A percentile compares a stretch with the other conserved stretches of the same genome.
These are phyloP conservation scores for Aspergillus tanneri DNA, from an alignment of 2,329 filamentous ascomycete genomes.

Conservation along the genomic window DNA sequence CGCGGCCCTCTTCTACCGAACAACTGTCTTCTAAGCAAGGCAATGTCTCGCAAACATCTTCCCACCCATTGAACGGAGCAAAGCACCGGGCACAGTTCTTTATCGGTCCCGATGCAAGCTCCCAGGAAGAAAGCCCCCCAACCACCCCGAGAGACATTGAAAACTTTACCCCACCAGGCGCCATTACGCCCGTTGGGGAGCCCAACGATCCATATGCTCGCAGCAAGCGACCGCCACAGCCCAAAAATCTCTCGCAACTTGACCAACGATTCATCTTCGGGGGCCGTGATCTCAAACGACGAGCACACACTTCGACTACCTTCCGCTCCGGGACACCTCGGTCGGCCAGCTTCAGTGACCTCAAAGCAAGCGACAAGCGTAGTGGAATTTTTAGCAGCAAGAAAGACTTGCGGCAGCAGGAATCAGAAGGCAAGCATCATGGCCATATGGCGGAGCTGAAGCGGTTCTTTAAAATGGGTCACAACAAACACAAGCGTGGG, in stretches of 20 bases:
- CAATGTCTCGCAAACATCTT: slow-evolving; percentile 45
- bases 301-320: slow-evolving; percentile 56
- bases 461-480: slow-evolving; percentile 82
- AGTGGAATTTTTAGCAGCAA: slow-evolving; percentile 56
- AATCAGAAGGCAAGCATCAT: slow-evolving; percentile 50
- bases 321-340: slow-evolving; percentile 48
- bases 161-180: slow-evolving; percentile 61
- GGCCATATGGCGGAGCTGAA: slow-evolving; percentile 93
- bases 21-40: slow-evolving; percentile 44
- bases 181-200: slow-evolving; percentile 76
- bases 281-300: slow-evolving; percentile 66
- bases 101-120: slow-evolving; percentile 57
- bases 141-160: slow-evolving; percentile 52
- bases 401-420: slow-evolving; percentile 53
- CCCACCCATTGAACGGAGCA: slow-evolving; percentile 46
- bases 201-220: slow-evolving; percentile 85
- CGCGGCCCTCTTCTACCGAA: slow-evolving; percentile 43
- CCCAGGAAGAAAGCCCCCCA: slow-evolving; percentile 63
- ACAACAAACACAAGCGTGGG: slow-evolving; percentile 65
- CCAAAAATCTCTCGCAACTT: slow-evolving; percentile 63
- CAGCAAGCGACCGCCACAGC: slow-evolving; percentile 70
- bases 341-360: slow-evolving; percentile 45
- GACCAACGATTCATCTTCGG: slow-evolving; percentile 85
- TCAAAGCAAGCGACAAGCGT: slow-evolving; percentile 50
- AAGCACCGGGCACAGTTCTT: slow-evolving; percentile 56